Percentiles rank a stretch among this genome's conserved stretches.
phyloP scores from a whole-genome alignment of 495 filamentous ascomycete species.

The Talaromyces ruber region DNA sequence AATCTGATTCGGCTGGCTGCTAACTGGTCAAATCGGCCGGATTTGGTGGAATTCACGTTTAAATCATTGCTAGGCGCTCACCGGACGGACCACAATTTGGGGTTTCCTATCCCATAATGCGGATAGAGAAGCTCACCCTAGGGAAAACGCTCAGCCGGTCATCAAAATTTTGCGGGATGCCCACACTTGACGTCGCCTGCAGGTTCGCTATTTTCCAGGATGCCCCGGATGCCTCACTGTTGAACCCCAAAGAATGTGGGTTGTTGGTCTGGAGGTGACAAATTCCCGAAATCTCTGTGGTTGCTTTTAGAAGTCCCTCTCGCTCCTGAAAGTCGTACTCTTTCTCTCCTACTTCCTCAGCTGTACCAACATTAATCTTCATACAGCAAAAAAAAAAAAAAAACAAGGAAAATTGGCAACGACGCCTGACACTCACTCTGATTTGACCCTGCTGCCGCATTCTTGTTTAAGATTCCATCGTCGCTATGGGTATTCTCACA shows the following conservation, averaged over 20 bases:
- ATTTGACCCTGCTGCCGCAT: not conserved
- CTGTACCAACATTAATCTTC: not conserved
- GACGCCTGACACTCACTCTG: not conserved
- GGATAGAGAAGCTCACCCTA: not conserved
- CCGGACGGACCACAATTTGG: not conserved
- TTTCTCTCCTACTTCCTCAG: not conserved
- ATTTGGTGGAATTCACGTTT: not conserved
- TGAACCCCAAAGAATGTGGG: not conserved
- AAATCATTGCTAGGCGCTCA: not conserved
- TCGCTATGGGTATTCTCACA: conserved; percentile 47
- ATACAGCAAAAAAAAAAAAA: not conserved
- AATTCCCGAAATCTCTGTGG: not conserved
- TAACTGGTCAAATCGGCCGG: not conserved
- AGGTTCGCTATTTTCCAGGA: not conserved
- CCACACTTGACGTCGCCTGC: not conserved
- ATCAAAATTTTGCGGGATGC: not conserved
- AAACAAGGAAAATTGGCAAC: not conserved
- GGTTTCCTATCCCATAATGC: not conserved
- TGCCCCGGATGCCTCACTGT: not conserved
- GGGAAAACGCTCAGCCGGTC: not conserved
- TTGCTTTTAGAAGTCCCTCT: not conserved
- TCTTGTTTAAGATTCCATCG: no score
- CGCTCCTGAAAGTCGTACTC: not conserved
- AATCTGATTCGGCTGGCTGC: not conserved
- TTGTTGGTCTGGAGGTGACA: not conserved